phyloP scores from a whole-genome alignment of 1,139 yeast species.

The Petasospora fabianii region DNA sequence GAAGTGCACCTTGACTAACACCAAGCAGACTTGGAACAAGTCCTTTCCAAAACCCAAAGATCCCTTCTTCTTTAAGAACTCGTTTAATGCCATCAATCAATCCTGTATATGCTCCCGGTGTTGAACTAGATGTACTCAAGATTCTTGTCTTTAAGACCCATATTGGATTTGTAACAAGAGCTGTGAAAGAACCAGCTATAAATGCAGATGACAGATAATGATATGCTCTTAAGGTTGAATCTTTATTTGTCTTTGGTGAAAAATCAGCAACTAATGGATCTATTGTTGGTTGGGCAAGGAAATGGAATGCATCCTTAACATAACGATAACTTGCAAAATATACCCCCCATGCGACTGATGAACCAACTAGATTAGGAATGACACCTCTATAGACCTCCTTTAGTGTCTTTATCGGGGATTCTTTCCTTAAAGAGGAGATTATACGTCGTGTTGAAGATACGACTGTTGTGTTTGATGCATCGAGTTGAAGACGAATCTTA shows the following conservation, averaged over 20 bases:
- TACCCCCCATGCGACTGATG: constrained; percentile 79
- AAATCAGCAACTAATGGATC: constrained; percentile 15
- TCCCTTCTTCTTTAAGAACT: constrained; percentile 60
- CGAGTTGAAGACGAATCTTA: constrained; percentile 70
- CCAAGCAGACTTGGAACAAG: constrained; percentile 76
- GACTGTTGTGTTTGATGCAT: constrained; percentile 15
- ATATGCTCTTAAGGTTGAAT: constrained; percentile 24
- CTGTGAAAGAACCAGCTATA: constrained; percentile 70
- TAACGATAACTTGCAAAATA: constrained; percentile 23
- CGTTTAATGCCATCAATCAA: constrained; percentile 50
- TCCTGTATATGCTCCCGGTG: constrained; percentile 53
- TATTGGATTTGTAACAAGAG: constrained; percentile 80
- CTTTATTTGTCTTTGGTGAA: constrained; percentile 9
- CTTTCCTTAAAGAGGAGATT: constrained; percentile 8
- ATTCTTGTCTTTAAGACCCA: constrained; percentile 92
- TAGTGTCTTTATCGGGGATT: constrained; percentile 19
- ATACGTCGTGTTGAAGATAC: constrained; percentile 10
- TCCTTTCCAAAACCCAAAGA: constrained; percentile 76
- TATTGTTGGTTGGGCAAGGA: constrained; percentile 2
- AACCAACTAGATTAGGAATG: constrained; percentile 76
- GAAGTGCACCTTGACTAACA: constrained; percentile 85
- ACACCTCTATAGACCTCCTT: constrained; percentile 69
- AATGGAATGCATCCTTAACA: constrained; percentile 16
- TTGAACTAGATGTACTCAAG: constrained; percentile 43
- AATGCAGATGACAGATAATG: constrained; percentile 52